phyloP scores from a whole-genome alignment of 345 rosid genomes.

The Melastoma malabathricum region DNA sequence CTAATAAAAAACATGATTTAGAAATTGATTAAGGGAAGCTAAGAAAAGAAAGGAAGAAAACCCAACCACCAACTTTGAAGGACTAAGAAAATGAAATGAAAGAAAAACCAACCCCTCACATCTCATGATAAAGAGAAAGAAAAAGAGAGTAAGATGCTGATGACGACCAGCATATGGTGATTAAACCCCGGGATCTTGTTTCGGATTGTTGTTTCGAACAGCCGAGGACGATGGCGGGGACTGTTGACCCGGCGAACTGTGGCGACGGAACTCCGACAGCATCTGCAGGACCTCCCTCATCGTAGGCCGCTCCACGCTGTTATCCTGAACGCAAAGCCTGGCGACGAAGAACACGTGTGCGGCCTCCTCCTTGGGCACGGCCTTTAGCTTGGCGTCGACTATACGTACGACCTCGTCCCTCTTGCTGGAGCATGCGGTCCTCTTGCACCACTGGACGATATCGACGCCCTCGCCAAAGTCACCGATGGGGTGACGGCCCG shows the following conservation, averaged over 20 bases:
- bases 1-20: background rate
- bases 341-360: conserved; percentile 79
- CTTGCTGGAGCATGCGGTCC: conserved; percentile 37
- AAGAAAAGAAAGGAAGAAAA: background rate
- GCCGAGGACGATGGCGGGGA: conserved; percentile 10
- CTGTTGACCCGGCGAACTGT: conserved; percentile 4
- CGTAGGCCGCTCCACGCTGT: conserved; percentile 83
- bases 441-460: conserved; percentile 81
- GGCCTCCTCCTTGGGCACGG: conserved; percentile 50
- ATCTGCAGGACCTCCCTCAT: conserved; percentile 94
- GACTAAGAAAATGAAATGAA: no score
- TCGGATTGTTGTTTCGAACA: conserved; percentile 1
- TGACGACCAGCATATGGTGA: no score
- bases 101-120: no score
- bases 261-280: conserved; percentile 30
- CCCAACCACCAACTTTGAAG: background rate
- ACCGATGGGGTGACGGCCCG: conserved; percentile 73
- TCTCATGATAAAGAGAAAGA: no score
- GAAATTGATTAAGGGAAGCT: no score
- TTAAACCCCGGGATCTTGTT: background rate
- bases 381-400: conserved; percentile 42
- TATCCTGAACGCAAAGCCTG: conserved; percentile 74
- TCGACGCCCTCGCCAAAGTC: conserved; percentile 75
- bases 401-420: conserved; percentile 42
- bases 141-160: no score